Evolutionary conservation across 768 basidiomycete genomes (phyloP).

Genomic region (Pulveroboletus frians): DNA sequence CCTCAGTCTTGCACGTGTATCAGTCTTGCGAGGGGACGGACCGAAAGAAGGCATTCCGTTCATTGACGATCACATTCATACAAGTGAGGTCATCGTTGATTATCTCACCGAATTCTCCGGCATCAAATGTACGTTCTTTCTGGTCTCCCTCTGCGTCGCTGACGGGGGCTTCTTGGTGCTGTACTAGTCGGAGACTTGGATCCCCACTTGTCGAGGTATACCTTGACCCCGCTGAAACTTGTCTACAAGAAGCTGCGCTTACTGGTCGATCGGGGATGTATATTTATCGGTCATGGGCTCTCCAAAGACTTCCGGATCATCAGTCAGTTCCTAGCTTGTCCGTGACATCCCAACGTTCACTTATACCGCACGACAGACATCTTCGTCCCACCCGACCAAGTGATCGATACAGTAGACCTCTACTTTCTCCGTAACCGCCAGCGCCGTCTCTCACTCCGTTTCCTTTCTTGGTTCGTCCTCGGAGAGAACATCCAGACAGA

Average conservation of each 20-base stretch:
- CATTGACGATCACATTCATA: conserved; percentile 98
- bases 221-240: conserved; percentile 92
- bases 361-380: conserved; percentile 57
- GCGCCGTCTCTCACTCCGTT: conserved; percentile 85
- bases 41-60: conserved; percentile 79
- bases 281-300: conserved; percentile 95
- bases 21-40: conserved; percentile 85
- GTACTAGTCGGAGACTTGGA: conserved; percentile 85
- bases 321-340: conserved; percentile 50
- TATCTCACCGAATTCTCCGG: conserved; percentile 97
- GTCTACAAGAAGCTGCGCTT: conserved; percentile 96
- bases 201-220: conserved; percentile 74
- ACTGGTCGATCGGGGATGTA: conserved; percentile 90
- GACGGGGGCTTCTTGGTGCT: background rate
- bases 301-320: conserved; percentile 98
- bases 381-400: conserved; percentile 90
- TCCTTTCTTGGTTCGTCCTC: conserved; percentile 92
- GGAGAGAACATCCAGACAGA: conserved; percentile 89
- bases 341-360: background rate
- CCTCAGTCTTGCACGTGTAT: conserved; percentile 89
- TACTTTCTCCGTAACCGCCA: conserved; percentile 81
- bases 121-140: conserved; percentile 69
- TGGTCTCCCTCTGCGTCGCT: background rate
- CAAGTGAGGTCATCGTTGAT: conserved; percentile 91
- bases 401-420: conserved; percentile 97